phyloP scores from a whole-genome alignment of 345 rosid species.

The Corchorus olitorius region DNA sequence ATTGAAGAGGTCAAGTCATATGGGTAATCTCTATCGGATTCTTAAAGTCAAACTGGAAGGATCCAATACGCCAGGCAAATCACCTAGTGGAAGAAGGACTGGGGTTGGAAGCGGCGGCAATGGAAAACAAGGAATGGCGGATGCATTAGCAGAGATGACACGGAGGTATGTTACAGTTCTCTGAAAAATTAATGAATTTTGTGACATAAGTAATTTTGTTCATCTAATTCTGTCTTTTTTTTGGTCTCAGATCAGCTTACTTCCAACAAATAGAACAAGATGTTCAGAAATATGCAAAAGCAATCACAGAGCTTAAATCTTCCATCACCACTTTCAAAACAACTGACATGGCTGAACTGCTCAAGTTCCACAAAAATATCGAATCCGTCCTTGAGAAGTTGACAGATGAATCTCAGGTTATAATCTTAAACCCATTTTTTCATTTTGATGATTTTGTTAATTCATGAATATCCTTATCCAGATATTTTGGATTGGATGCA shows the following conservation, averaged over 20 bases:
- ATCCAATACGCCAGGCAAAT: slow-evolving; percentile 39
- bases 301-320: slow-evolving; percentile 54
- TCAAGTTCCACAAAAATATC: slow-evolving; percentile 65
- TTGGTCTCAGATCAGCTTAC: slow-evolving; percentile 70
- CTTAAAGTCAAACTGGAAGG: slow-evolving; percentile 88
- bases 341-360: slow-evolving; percentile 77
- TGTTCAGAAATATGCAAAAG: slow-evolving; percentile 56
- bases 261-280: slow-evolving; percentile 90
- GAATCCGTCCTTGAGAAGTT: slow-evolving; percentile 84
- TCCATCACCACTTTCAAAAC: slow-evolving; percentile 62
- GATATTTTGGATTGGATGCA: slow-evolving; percentile 28
- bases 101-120: slow-evolving; percentile 26
- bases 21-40: slow-evolving; percentile 68
- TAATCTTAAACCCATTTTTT: slow-evolving; percentile 13
- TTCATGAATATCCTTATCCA: background rate
- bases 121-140: slow-evolving; percentile 96
- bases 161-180: slow-evolving; percentile 58
- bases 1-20: slow-evolving; percentile 79
- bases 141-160: slow-evolving; percentile 93
- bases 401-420: slow-evolving; percentile 90
- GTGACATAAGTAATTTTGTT: background rate
- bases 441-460: background rate
- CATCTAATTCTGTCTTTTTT: background rate
- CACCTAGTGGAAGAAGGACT: slow-evolving; percentile 38
- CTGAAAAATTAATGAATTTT: no score